phyloP scores from a whole-genome alignment of 192 early-diverging fungal genomes.

The Backusella macrospora region DNA sequence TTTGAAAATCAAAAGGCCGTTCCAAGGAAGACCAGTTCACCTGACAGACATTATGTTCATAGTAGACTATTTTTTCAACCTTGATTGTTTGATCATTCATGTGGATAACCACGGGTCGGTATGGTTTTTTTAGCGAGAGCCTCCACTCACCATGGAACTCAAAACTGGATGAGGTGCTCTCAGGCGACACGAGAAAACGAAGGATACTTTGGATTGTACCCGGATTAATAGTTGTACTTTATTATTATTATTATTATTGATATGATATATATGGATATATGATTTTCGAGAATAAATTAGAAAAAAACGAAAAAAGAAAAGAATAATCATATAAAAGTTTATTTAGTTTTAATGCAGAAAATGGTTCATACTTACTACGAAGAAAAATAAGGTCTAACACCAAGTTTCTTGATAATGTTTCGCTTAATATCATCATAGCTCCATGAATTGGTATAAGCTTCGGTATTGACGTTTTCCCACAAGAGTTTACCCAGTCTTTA shows the following conservation, averaged over 20 bases:
- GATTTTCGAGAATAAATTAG: no score
- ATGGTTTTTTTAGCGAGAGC: not conserved
- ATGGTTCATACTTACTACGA: not conserved
- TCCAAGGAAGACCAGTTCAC: not conserved
- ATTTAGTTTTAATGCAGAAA: not conserved
- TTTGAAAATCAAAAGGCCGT: not conserved
- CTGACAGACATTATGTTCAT: not conserved
- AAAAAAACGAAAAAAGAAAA: no score
- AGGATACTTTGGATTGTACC: not conserved
- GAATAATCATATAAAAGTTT: no score
- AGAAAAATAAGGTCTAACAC: not conserved
- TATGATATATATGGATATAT: not conserved
- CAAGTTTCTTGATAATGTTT: not conserved
- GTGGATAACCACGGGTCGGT: not conserved
- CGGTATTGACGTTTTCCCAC: not conserved
- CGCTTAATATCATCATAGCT: not conserved
- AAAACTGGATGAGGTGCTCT: not conserved
- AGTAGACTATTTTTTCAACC: not conserved
- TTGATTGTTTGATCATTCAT: not conserved
- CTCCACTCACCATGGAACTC: not conserved
- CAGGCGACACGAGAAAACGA: not conserved
- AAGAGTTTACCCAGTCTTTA: not conserved
- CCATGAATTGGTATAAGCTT: not conserved
- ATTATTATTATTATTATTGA: not conserved
- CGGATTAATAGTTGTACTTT: not conserved